Base-by-base conservation (phyloP, 1,284 basidiomycete species). In the Stereum hirsutum region DNA sequence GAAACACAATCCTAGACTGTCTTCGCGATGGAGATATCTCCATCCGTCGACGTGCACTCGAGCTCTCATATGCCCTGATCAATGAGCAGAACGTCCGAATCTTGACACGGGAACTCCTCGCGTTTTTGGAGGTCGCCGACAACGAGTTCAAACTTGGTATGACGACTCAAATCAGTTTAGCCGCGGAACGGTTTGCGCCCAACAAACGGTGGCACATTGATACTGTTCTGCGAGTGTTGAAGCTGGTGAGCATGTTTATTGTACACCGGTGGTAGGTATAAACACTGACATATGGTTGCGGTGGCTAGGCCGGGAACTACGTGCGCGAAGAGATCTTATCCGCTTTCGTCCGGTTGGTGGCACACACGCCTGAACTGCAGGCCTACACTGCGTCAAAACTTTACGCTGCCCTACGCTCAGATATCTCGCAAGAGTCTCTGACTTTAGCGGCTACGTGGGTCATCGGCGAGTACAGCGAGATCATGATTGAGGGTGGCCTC, bases 171-270 rank as follows among this genome's bases (percentile, higher is more conserved):
- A 95, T 99, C 48, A 92, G 87, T 52, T 70, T 98, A 19, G 95
- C 94, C 2, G 96, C 96, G 0, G 96, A 99, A 63, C 75, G 92
- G 39, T 99, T 90, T 58, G 95, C 96, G 2, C 96, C 96, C 0
- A 98, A 97, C 64, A 94, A 93, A 65, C 74, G 96, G 52, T 99
- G 96, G 96, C 96, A 99, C 60, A 98, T 99, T 49, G 96, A 99
- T 62, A 98, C 96, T 0, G 89, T 97, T 7, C 68, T 99, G 43
- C 78, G 96, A 19, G 90, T 95, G 1, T 67, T 99, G 50, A 95
- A 92, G 62, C 66, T 98, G 55, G 92, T 93, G 46, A 51, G 84
- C n/a, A n/a, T 71, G 12, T 14, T 93, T 46, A 51, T 83, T 70
- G 12, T 14, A 35, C 11, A 30, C 25, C 28, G 30, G 27, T 33